These are phyloP conservation scores for Crithidia expoeki DNA, from an alignment of 208 protist genomes.

Conservation along the genomic window DNA sequence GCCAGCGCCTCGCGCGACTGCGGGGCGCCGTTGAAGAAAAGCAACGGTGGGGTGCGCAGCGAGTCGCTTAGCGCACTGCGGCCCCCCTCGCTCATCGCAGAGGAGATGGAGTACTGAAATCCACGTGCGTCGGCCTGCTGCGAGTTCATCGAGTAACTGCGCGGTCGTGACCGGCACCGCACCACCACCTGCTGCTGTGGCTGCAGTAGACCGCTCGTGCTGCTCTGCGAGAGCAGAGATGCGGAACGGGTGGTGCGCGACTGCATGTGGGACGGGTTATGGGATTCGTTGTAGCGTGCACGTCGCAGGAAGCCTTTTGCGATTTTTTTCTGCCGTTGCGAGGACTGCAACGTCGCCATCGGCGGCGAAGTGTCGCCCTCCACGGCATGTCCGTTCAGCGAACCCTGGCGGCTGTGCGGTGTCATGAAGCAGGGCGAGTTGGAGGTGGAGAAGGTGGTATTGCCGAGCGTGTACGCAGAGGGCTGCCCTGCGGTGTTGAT, in stretches of 20 bases:
- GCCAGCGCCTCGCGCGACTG: slow-evolving; percentile 16
- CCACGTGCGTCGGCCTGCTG: slow-evolving; percentile 28
- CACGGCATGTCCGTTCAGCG: slow-evolving; percentile 12
- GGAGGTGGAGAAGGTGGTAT: slow-evolving; percentile 18
- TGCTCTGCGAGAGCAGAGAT: slow-evolving; percentile 29
- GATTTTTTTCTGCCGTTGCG: slow-evolving; percentile 46
- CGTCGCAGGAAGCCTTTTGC: slow-evolving; percentile 55
- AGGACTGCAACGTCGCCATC: slow-evolving; percentile 18
- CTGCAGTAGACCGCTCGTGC: neutral
- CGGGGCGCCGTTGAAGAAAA: slow-evolving; percentile 1
- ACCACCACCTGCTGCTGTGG: slow-evolving; percentile 13
- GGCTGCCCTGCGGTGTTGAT: slow-evolving; percentile 15
- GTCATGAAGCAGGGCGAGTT: slow-evolving; percentile 32
- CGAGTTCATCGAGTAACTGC: slow-evolving; percentile 32
- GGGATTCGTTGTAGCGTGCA: slow-evolving; percentile 53
- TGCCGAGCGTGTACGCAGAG: slow-evolving; percentile 5
- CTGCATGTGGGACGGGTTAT: slow-evolving; percentile 17
- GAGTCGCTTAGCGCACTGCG: slow-evolving; percentile 35
- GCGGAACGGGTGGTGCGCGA: slow-evolving; percentile 18
- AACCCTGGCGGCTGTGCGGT: slow-evolving; percentile 37
- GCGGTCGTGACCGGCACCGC: slow-evolving; percentile 25
- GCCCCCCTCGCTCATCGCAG: slow-evolving; percentile 29
- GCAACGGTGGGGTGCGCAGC: slow-evolving; percentile 19
- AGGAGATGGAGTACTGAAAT: slow-evolving; percentile 39
- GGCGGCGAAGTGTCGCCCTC: slow-evolving; percentile 20